Evolutionary conservation across 2,329 filamentous ascomycete genomes (phyloP).

Genomic region (Lachnellula arida): DNA sequence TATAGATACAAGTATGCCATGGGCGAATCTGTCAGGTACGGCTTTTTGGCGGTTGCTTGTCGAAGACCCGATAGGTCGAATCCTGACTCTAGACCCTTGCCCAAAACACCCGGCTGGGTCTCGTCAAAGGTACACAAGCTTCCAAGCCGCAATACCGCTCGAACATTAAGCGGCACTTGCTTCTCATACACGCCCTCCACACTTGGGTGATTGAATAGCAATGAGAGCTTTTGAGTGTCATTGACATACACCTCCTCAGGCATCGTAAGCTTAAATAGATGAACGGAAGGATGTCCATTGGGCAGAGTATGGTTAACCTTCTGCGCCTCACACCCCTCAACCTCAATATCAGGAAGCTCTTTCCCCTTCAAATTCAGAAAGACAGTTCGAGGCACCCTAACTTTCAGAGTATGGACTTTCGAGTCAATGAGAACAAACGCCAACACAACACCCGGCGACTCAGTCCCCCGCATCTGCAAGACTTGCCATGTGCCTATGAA

Average conservation of each 20-base stretch:
- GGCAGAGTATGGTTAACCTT: conserved; percentile 91
- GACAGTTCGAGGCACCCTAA: conserved; percentile 83
- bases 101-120: conserved; percentile 81
- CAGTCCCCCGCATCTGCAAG: conserved; percentile 77
- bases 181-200: conserved; percentile 98
- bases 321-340: conserved; percentile 81
- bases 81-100: conserved; percentile 86
- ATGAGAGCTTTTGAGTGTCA: conserved; percentile 75
- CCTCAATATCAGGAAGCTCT: conserved; percentile 81
- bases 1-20: conserved; percentile 89
- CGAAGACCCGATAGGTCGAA: conserved; percentile 80
- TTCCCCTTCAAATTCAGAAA: conserved; percentile 88
- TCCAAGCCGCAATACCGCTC: conserved; percentile 84
- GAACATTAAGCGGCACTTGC: conserved; percentile 79
- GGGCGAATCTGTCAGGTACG: conserved; percentile 71
- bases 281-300: conserved; percentile 88
- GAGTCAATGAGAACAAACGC: conserved; percentile 91
- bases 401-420: conserved; percentile 82
- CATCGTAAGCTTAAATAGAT: conserved; percentile 91
- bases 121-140: conserved; percentile 93
- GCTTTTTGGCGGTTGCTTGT: conserved; percentile 58
- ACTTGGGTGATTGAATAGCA: conserved; percentile 85
- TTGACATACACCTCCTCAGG: conserved; percentile 82
- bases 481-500: conserved; percentile 96
- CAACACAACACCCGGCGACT: conserved; percentile 78